A percentile compares a stretch with the other conserved stretches of the same genome.
These are phyloP conservation scores for Medicago lupulina DNA, from an alignment of 306 rosid genomes.

Conservation along the genomic window DNA sequence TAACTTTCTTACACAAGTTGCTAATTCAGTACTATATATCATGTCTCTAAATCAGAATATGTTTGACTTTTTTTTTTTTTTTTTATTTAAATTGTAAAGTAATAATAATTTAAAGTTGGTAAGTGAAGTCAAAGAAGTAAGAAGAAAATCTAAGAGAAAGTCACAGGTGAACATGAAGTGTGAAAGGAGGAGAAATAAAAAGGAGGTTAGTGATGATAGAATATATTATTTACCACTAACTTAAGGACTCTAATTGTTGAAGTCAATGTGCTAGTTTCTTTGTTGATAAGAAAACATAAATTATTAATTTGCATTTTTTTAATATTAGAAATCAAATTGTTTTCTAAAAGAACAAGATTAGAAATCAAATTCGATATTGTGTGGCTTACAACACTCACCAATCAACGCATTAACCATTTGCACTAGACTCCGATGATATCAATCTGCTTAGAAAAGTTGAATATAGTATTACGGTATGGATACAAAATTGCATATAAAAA, in stretches of 20 bases:
- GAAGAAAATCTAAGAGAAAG: background rate
- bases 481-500: too few species aligned
- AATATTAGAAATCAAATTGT: too few species aligned
- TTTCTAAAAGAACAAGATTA: too few species aligned
- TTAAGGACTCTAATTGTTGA: background rate
- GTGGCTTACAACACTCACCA: too few species aligned
- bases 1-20: constrained; percentile 21
- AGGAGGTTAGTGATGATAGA: background rate
- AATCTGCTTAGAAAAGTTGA: too few species aligned
- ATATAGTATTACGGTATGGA: too few species aligned
- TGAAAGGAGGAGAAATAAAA: background rate
- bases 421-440: too few species aligned
- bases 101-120: constrained; percentile 9
- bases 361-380: too few species aligned
- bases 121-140: constrained; percentile 25
- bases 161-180: background rate
- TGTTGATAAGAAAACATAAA: too few species aligned
- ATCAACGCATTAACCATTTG: too few species aligned
- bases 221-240: background rate
- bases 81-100: constrained; percentile 1
- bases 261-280: too few species aligned
- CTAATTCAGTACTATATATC: background rate
- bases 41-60: background rate
- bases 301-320: too few species aligned
- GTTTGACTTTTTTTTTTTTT: constrained; percentile 28